These are phyloP conservation scores for Prosopis cineraria DNA, from an alignment of 306 rosid species.

Conservation along the genomic window DNA sequence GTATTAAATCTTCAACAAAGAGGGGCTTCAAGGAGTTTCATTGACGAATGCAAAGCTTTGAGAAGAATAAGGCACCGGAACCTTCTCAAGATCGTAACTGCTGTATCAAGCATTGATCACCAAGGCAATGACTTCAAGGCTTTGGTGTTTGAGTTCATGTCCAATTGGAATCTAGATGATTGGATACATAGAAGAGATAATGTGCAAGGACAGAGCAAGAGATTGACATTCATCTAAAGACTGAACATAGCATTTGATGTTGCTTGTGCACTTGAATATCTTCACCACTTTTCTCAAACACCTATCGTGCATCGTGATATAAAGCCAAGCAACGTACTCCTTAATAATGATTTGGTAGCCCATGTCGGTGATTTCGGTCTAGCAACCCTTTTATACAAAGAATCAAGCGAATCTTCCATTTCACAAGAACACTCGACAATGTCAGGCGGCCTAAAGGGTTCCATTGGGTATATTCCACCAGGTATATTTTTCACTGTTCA, in stretches of 20 bases:
- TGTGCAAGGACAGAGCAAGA: not conserved
- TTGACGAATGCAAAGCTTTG: no score
- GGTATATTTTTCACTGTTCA: slow-evolving; percentile 3
- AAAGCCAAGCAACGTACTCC: slow-evolving; percentile 43
- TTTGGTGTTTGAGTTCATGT: slow-evolving; percentile 41
- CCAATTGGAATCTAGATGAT: slow-evolving; percentile 38
- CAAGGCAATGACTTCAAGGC: slow-evolving; percentile 47
- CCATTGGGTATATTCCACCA: slow-evolving; percentile 49
- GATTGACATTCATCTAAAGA: slow-evolving; percentile 40
- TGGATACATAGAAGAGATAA: slow-evolving; percentile 39
- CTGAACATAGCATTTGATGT: slow-evolving; percentile 37
- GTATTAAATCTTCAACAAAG: slow-evolving; percentile 45
- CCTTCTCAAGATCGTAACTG: no score
- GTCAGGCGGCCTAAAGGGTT: slow-evolving; percentile 25
- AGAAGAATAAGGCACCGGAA: no score
- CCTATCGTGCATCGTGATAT: slow-evolving; percentile 45
- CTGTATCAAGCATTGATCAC: no score
- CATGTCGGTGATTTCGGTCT: slow-evolving; percentile 46
- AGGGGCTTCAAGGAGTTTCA: slow-evolving; percentile 50
- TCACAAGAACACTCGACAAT: not conserved
- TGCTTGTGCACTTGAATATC: slow-evolving; percentile 47
- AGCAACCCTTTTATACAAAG: slow-evolving; percentile 29
- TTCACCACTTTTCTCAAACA: slow-evolving; percentile 38
- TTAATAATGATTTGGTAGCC: slow-evolving; percentile 38
- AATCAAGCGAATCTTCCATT: slow-evolving; percentile 1